Evolutionary conservation across 2,329 filamentous ascomycete genomes (phyloP), one percentile per base, ranked within the genome.

Genomic region (Arthrobotrys musiformis): DNA sequence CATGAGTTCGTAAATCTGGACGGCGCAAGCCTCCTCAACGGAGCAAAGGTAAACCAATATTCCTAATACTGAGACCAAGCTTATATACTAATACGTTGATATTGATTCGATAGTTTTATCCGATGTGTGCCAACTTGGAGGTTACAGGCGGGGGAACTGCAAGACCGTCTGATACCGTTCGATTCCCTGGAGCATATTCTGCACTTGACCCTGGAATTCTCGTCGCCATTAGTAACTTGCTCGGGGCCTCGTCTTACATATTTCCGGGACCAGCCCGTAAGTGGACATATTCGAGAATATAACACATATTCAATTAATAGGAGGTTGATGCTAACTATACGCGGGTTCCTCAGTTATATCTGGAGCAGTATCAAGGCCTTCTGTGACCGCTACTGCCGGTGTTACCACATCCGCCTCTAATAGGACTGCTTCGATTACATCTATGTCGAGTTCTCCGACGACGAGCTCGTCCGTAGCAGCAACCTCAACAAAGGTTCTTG

Each of bases 41-140:
- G 70, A 42, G 70, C 70, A 4, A 40, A 74, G 42, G 70, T 74
- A 50, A n/a, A n/a, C n/a, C n/a, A n/a, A n/a, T n/a, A n/a, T n/a
- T n/a, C n/a, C n/a, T n/a, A n/a, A n/a, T n/a, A n/a, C n/a, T n/a
- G n/a, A n/a, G n/a, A n/a, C n/a, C n/a, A n/a, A n/a, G n/a, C n/a
- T n/a, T n/a, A n/a, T n/a, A n/a, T n/a, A n/a, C n/a, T n/a, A n/a
- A n/a, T n/a, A n/a, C n/a, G n/a, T n/a, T n/a, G n/a, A n/a, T n/a
- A n/a, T n/a, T n/a, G n/a, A n/a, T n/a, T n/a, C n/a, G n/a, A n/a
- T 30, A 75, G 70, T 75, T 75, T 28, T 75, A 61, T 30, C 70
- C 70, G 15, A 68, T 75, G 33, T 75, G 70, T n/a, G 70, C 62
- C 17, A 35, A 35, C 6, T 15, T 75, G 11, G 19, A 67, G 5